Evolutionary conservation across 192 early-diverging fungal species (phyloP), one percentile per base, ranked within the genome.

Genomic region (Podila epigama): DNA sequence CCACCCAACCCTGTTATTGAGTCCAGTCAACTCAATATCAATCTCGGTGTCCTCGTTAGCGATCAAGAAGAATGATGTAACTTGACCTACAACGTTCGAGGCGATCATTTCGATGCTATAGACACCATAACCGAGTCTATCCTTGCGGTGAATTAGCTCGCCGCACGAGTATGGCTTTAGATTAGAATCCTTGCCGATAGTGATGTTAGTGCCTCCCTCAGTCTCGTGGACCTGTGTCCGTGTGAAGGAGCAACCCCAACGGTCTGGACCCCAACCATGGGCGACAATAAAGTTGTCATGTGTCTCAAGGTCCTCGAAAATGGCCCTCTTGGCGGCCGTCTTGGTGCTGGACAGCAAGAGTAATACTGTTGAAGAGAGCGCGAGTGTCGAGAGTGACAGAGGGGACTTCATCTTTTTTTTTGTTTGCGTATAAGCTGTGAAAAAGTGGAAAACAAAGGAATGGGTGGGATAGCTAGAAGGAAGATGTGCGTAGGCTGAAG

Each of bases 161-260:
- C 63, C 70, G 34, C 70, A 75, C 1, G 70, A 75, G 40, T 40
- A 75, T n/a, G 70, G 70, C 28, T 75, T 75, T 0, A 41, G 34
- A 0, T 29, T 27, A 48, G 66, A 68, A n/a, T 77, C 66, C 36
- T 58, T 68, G 20, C 66, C 73, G 18, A 77, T 77, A 0, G 73
- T 68, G 57, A 77, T 68, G 2, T 37, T 41, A 1, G 73, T 64
- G 4, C 73, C 73, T 1, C 0, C 6, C 4, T 5, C 13, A 1
- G 66, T 33, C 59, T 65, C 33, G 56, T 75, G 70, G 5, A 66
- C 70, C 40, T 68, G 64, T 4, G 71, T 75, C 3, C 54, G 51
- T 4, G 66, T 68, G 33, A 77, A 77, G 7, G 73, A 41, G 51
- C 73, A 77, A 5, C 73, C 73, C 73, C 73, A 77, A 16, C 73